Base-by-base conservation (phyloP, 2,329 filamentous ascomycete species). In the Microascus cirrosus region DNA sequence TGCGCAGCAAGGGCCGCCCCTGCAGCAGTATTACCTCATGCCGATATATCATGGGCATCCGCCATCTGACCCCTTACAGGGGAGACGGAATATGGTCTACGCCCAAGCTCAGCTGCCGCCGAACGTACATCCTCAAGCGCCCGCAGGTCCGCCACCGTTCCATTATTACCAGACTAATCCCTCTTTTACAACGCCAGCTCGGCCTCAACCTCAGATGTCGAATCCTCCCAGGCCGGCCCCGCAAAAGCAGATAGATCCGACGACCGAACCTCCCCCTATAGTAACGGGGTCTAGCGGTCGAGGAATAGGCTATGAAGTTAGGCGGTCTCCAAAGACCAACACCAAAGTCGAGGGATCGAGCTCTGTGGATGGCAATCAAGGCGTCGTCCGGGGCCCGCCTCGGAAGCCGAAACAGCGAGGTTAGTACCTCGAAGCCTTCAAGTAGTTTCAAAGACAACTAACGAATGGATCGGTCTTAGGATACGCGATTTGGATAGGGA, bases 401-500 rank as follows among this genome's bases (percentile, higher is more conserved):
- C 70, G 78, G 60, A 82, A 82, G 61, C 79, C 83, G 60, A 77
- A 78, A 60, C 82, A 85, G 68, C 85, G 79, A 66, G 82, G 83
- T 85, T 70, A 71, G 79, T 67, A 32, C 4, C 52, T 3, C 12
- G 8, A 22, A 10, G n/a, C 8, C 45, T 50, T 22, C 45, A 6
- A 22, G 24, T 20, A 12, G n/a, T 22, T 24, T 20, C 25, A 32
- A 60, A 57, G 42, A 62, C 63, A 15, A 48, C 20, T 59, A 56
- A 52, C 53, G 53, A 28, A 60, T 58, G 55, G n/a, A 56, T 8
- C 6, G 56, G 79, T 7, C 42, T 18, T 48, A 76, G 93, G 92
- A 1, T 89, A 96, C 68, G 93, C 93, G 0, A 84, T 97, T 22
- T 97, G 94, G 93, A 90, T 97, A 32, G 94, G 94, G 48, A 97